phyloP scores from a whole-genome alignment of 2,329 filamentous ascomycete species.

The Nothophaeocryptopus gaeumannii region DNA sequence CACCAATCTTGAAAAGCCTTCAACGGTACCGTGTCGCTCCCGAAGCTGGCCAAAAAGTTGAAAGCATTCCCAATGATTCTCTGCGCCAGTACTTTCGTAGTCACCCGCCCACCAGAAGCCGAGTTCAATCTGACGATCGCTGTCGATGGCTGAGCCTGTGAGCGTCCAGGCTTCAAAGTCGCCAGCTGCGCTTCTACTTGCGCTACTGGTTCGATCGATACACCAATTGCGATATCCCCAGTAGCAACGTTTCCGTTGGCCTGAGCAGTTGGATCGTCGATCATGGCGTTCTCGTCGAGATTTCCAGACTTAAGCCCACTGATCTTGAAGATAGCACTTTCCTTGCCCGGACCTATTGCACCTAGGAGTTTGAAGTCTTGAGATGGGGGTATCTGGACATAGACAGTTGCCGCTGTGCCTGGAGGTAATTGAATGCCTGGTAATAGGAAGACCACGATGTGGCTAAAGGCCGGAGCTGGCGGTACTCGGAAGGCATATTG shows the following conservation, averaged over 20 bases:
- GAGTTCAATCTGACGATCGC: constrained; percentile 36
- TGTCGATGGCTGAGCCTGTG: constrained; percentile 18
- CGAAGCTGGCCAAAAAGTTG: constrained; percentile 90
- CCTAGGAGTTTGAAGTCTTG: constrained; percentile 79
- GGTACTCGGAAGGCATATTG: constrained; percentile 68
- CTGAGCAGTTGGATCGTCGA: constrained; percentile 37
- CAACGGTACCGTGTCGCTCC: constrained; percentile 84
- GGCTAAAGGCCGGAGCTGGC: constrained; percentile 57
- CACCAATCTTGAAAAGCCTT: constrained; percentile 98
- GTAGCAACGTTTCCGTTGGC: constrained; percentile 22
- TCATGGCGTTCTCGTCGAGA: constrained; percentile 51
- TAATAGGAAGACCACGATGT: constrained; percentile 85
- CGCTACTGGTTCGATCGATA: constrained; percentile 73
- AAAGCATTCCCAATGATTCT: constrained; percentile 96
- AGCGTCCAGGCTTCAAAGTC: constrained; percentile 49
- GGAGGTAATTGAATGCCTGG: constrained; percentile 72
- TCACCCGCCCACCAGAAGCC: constrained; percentile 39
- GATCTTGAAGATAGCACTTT: constrained; percentile 86
- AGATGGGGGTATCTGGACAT: constrained; percentile 66
- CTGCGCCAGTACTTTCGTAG: constrained; percentile 81
- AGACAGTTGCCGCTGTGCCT: constrained; percentile 82
- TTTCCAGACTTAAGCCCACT: constrained; percentile 44
- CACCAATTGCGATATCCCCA: constrained; percentile 68
- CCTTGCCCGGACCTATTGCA: constrained; percentile 83
- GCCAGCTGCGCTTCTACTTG: constrained; percentile 70